Percentiles rank a stretch among this genome's conserved stretches.
Evolutionary conservation across 2,329 filamentous ascomycete genomes (phyloP).

Genomic region (Colletotrichum brevisporum): DNA sequence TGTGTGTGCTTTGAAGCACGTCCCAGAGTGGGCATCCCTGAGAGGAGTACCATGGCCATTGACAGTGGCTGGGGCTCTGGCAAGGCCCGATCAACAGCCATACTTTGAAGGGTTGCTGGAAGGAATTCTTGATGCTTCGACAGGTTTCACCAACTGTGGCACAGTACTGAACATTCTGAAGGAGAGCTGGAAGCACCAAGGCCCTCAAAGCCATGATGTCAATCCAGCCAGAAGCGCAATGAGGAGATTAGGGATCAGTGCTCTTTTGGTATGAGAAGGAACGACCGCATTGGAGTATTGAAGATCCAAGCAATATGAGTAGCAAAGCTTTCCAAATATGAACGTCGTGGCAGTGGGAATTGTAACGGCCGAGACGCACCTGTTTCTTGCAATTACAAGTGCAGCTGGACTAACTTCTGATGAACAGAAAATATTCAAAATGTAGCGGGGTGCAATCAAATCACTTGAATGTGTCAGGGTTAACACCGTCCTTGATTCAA

Average conservation of each 20-base stretch:
- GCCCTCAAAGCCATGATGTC: background rate
- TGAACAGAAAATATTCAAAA: too few species aligned
- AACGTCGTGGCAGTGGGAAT: too few species aligned
- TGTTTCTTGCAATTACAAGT: too few species aligned
- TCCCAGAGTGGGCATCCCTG: constrained; percentile 8
- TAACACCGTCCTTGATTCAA: too few species aligned
- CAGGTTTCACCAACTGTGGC: constrained; percentile 30
- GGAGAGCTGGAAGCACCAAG: constrained; percentile 21
- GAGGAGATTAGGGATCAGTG: constrained; percentile 21
- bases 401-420: too few species aligned
- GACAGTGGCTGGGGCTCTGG: constrained; percentile 29
- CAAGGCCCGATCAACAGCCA: constrained; percentile 9
- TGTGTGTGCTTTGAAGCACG: constrained; percentile 13
- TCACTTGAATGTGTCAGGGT: too few species aligned
- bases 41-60: constrained; percentile 33
- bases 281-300: too few species aligned
- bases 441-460: too few species aligned
- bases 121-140: constrained; percentile 10
- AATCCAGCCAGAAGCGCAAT: constrained; percentile 15
- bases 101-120: constrained; percentile 27
- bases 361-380: too few species aligned
- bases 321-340: too few species aligned
- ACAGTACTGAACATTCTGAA: constrained; percentile 19
- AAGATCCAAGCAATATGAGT: too few species aligned
- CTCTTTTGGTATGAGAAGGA: constrained; percentile 8